Conservation (phyloP, 2,329 filamentous ascomycete genomes). For the Monilinia laxa region DNA sequence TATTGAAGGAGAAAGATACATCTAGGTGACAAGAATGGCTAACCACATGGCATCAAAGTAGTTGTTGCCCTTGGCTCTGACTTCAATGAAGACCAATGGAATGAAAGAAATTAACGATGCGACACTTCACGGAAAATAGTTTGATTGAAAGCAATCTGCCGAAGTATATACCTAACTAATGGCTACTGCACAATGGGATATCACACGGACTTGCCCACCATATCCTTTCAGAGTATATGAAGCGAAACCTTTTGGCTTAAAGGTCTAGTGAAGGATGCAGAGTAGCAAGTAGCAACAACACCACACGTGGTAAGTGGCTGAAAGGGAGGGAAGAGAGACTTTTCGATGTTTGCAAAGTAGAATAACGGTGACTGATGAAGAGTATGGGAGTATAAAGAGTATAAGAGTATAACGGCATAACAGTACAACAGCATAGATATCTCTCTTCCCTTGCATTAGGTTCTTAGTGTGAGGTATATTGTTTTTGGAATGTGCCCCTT, state of each 20-base stretch:
- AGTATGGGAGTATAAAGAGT: neutral
- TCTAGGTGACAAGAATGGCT: neutral
- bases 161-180: neutral
- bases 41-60: neutral
- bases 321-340: neutral
- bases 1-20: neutral
- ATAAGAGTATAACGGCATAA: neutral
- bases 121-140: neutral
- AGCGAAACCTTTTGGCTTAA: slow-evolving; percentile 1
- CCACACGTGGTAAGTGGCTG: neutral
- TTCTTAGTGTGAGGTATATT: neutral
- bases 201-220: slow-evolving; percentile 13
- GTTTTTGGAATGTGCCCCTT: slow-evolving; percentile 20
- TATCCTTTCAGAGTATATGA: neutral
- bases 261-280: neutral
- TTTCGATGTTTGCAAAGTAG: neutral
- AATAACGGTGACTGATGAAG: neutral
- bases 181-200: neutral
- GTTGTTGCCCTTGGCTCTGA: neutral
- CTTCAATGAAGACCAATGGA: slow-evolving; percentile 3
- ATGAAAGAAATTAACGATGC: slow-evolving; percentile 5
- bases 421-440: neutral
- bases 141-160: neutral
- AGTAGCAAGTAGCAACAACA: neutral
- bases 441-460: slow-evolving; percentile 7